phyloP scores from a whole-genome alignment of 1,284 basidiomycete genomes.

The Austroboletus niveus region DNA sequence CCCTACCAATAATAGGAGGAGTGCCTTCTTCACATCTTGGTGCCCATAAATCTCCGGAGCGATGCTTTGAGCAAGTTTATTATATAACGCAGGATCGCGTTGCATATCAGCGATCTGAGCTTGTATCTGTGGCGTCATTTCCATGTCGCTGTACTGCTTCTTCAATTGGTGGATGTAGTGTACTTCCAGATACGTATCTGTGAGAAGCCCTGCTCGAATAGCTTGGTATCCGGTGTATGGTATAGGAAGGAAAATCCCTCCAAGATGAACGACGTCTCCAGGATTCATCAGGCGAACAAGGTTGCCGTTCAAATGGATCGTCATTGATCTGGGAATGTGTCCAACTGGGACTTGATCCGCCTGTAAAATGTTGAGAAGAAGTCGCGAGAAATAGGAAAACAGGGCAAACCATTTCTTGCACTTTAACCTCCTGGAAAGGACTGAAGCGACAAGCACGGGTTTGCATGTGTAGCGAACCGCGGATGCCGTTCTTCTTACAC shows the following conservation, averaged over 20 bases:
- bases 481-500: constrained; percentile 87
- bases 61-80: constrained; percentile 82
- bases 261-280: constrained; percentile 92
- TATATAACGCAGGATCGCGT: constrained; percentile 79
- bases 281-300: constrained; percentile 92
- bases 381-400: neutral
- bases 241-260: constrained; percentile 87
- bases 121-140: constrained; percentile 84
- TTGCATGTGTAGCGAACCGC: constrained; percentile 95
- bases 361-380: constrained; percentile 40
- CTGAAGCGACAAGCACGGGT: constrained; percentile 96
- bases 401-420: constrained; percentile 90
- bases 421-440: constrained; percentile 98
- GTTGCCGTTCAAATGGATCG: constrained; percentile 88
- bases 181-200: constrained; percentile 95
- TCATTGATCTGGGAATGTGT: constrained; percentile 98
- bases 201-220: constrained; percentile 90
- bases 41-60: constrained; percentile 99
- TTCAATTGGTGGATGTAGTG: constrained; percentile 94
- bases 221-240: constrained; percentile 89
- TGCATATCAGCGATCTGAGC: constrained; percentile 70
- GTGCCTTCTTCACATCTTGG: constrained; percentile 95
- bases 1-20: constrained; percentile 92
- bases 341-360: constrained; percentile 99
- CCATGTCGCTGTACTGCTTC: constrained; percentile 96